Evolutionary conservation across 371 early-diverging fungal genomes (phyloP).

Genomic region (Entomophthora muscae): DNA sequence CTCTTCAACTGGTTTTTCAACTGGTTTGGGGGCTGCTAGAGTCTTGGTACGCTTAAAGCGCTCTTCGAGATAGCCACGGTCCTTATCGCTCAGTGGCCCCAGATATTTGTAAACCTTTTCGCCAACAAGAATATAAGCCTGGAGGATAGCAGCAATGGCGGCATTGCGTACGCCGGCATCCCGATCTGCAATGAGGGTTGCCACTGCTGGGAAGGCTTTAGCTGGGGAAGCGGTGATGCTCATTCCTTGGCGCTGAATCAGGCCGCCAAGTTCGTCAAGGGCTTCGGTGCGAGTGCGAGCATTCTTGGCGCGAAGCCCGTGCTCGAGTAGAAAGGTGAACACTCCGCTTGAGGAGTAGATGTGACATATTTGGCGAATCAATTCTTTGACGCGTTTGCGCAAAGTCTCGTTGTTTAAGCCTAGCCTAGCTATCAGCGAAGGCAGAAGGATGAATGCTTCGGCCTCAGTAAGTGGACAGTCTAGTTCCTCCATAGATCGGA

Average conservation of each 20-base stretch:
- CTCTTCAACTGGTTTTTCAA: neutral
- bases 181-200: conserved; percentile 53
- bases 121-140: conserved; percentile 51
- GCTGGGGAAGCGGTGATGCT: conserved; percentile 36
- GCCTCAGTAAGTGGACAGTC: conserved; percentile 48
- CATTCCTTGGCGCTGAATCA: conserved; percentile 59
- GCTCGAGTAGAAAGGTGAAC: conserved; percentile 42
- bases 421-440: conserved; percentile 53
- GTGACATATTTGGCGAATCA: conserved; percentile 37
- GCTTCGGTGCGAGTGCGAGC: conserved; percentile 67
- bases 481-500: conserved; percentile 35
- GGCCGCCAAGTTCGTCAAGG: conserved; percentile 51
- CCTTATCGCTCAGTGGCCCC: conserved; percentile 57
- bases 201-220: conserved; percentile 51
- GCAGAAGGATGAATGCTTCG: conserved; percentile 61
- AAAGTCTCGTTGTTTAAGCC: conserved; percentile 75
- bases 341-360: conserved; percentile 69
- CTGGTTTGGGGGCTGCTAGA: neutral
- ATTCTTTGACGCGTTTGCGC: conserved; percentile 38
- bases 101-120: conserved; percentile 52
- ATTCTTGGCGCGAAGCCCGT: conserved; percentile 55
- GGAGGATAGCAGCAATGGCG: conserved; percentile 47
- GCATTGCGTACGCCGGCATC: conserved; percentile 67
- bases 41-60: conserved; percentile 8
- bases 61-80: conserved; percentile 30